Percentiles rank a stretch among this genome's conserved stretches.
These are phyloP conservation scores for Spiraea crenata DNA, from an alignment of 331 rosid genomes.

Conservation along the genomic window DNA sequence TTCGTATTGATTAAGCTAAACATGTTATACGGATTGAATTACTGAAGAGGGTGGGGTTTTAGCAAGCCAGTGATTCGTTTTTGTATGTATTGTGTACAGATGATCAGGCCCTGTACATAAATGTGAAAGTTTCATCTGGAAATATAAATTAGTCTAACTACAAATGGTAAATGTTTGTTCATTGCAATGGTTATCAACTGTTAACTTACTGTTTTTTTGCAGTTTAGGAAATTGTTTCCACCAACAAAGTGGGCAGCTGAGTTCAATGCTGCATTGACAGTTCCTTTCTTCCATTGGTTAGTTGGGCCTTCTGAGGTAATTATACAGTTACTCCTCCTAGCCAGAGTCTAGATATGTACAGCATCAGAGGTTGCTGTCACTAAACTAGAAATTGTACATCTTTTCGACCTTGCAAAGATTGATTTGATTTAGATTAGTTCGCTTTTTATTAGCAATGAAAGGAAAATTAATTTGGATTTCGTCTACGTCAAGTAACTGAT, in stretches of 20 bases:
- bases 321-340: neutral
- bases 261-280: conserved; percentile 90
- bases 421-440: no score
- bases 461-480: neutral
- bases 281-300: conserved; percentile 92
- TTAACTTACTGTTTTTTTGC: conserved; percentile 18
- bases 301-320: conserved; percentile 95
- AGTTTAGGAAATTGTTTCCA: conserved; percentile 90
- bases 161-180: neutral
- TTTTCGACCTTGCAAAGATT: neutral
- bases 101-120: neutral
- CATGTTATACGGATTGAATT: no score
- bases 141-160: neutral
- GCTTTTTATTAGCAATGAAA: no score
- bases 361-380: neutral
- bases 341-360: neutral
- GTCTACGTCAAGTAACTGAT: neutral
- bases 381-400: neutral
- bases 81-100: no score
- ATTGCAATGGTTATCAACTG: neutral
- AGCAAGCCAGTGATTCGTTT: no score
- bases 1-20: no score
- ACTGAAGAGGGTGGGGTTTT: neutral
- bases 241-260: conserved; percentile 98
- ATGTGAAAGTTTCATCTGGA: neutral